Percentiles rank a stretch among this genome's conserved stretches.
phyloP scores from a whole-genome alignment of 257 asterid species.

The Fraxinus quadrangulata region DNA sequence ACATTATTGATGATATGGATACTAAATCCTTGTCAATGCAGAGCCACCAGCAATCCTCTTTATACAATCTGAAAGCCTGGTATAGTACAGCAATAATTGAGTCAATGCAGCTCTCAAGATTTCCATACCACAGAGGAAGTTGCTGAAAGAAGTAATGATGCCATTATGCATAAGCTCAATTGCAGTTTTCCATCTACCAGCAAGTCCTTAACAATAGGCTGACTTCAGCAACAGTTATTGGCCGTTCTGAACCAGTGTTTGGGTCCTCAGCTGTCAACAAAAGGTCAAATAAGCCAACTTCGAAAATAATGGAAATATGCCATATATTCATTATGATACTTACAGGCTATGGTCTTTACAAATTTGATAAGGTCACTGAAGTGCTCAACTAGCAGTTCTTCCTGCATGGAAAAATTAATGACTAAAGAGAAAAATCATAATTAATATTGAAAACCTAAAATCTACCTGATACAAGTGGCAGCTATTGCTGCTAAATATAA shows the following conservation, averaged over 20 bases:
- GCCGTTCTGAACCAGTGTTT: constrained; percentile 55
- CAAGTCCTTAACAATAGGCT: constrained; percentile 89
- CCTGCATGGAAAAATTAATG: constrained; percentile 52
- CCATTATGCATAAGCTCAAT: constrained; percentile 96
- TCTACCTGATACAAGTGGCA: background rate
- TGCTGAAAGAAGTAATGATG: constrained; percentile 87
- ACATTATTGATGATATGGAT: constrained; percentile 87
- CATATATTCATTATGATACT: constrained; percentile 27
- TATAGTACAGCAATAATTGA: constrained; percentile 85
- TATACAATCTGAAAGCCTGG: constrained; percentile 89
- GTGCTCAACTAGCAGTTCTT: constrained; percentile 86
- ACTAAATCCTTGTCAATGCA: constrained; percentile 86
- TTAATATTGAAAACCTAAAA: background rate
- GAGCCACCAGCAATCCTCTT: constrained; percentile 81
- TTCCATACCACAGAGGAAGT: constrained; percentile 94
- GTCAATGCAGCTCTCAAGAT: constrained; percentile 91
- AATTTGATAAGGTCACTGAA: constrained; percentile 81
- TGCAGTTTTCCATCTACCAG: constrained; percentile 89
- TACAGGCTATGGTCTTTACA: constrained; percentile 88
- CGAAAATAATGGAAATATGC: background rate
- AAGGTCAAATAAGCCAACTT: constrained; percentile 21
- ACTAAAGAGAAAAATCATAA: constrained; percentile 12
- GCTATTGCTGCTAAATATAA: background rate
- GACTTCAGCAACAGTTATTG: constrained; percentile 66
- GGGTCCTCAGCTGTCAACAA: constrained; percentile 72